Base-by-base conservation (phyloP, 192 early-diverging fungal genomes). In the Chytriomyces confervae region DNA sequence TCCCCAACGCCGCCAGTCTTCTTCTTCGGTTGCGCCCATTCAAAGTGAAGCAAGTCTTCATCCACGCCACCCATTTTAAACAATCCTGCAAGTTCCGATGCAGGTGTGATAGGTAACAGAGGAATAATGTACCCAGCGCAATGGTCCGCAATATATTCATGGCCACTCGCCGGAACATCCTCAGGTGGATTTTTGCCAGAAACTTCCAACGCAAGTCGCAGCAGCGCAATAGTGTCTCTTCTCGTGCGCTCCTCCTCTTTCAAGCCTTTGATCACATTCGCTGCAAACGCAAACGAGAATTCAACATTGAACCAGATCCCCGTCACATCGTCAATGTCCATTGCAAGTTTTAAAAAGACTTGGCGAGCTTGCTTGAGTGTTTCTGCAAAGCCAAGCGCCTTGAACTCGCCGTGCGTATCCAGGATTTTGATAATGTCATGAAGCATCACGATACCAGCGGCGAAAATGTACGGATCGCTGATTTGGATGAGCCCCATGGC, bases 401-500 rank as follows among this genome's bases (percentile, higher is more conserved):
- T 80, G 91, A 78, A 93, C 86, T 50, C 48, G 3, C 91, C 91
- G 49, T 90, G 84, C 1, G 84, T 81, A 80, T 97, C 95, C 68
- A 98, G 81, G 0, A 91, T 89, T 70, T 91, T 86, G 46, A 98
- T 77, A 9, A 94, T 89, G 16, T 89, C 91, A 51, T 92, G 80
- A 20, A 96, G 57, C 27, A 98, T 78, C 46, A 84, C 86, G 23
- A 94, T 77, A 0, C 92, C 95, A 61, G 88, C 90, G 10, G 85
- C 82, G 84, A 96, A 97, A 13, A 95, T 85, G 1, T 90, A 89
- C n/a, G 91, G 80, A 73, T 96, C 89, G 47, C 93, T 93, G 67
- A 98, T 92, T 81, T 96, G 94, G 69, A 95, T 91, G 7, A 97
- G 85, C 1, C 94, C 88, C 62, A 97, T 81, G 20, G 91, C 94